Evolutionary conservation across 106 monocot species (phyloP), one percentile per base, ranked within the genome.

Genomic region (Narthecium ossifragum): DNA sequence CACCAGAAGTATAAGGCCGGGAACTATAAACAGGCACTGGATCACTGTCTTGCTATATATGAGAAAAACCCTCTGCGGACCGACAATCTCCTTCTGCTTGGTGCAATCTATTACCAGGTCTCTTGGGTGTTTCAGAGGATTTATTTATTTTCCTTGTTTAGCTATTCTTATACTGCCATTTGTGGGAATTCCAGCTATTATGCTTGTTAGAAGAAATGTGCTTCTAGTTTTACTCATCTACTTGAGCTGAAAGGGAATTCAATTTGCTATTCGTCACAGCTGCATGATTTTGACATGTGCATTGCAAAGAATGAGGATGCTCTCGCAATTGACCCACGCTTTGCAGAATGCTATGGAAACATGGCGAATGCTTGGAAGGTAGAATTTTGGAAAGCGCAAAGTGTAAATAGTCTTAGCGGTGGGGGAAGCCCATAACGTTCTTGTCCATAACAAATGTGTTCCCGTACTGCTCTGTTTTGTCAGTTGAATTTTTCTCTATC

Each of bases 311-410:
- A 94, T 61, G 80, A 94, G 65, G 94, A 94, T 73, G 94, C 94
- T 38, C 77, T 94, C 70, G 72, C 78, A 5, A 75, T 94, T 53
- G 68, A 90, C 48, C 90, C 90, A 9, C 74, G 76, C 37, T 86
- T 94, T 66, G 90, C 90, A 10, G 94, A 94, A 67, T 94, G 90
- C 64, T 94, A 86, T 67, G 94, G 94, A 6, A 94, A 94, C 70
- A 94, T 94, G 94, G 94, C 90, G 45, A 94, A 94, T 90, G 94
- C 94, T 34, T 90, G 82, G 90, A 94, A 90, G 90, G 94, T 90
- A 73, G 36, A 17, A 20, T 45, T 26, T 22, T 41, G n/a, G 30
- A 30, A 34, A 23, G 36, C 0, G 18, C 23, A 23, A 49, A 49
- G 21, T 8, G 23, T 49, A 24, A 6, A 24, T 49, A 4, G 2